Evolutionary conservation across 495 filamentous ascomycete genomes (phyloP).

Genomic region (Aspergillus indologenus): DNA sequence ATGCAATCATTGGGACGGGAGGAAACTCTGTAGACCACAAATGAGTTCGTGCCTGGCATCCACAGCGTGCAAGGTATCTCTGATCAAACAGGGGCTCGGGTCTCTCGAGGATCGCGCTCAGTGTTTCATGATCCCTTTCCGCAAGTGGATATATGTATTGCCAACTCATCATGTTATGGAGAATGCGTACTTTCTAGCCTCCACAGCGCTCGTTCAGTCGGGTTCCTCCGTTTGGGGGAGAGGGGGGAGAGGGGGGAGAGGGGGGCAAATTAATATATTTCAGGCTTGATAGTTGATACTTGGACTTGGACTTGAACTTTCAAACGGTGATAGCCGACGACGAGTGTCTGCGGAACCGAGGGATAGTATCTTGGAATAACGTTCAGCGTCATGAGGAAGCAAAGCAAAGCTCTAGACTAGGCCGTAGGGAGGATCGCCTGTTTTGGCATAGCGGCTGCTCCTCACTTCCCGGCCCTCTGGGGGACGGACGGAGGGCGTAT

Average conservation of each 20-base stretch:
- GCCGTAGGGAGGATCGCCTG: background rate
- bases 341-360: background rate
- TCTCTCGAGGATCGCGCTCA: conserved; percentile 1
- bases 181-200: conserved; percentile 13
- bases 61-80: conserved; percentile 14
- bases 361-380: too few species aligned
- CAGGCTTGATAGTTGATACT: background rate
- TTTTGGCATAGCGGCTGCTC: background rate
- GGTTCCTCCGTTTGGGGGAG: background rate
- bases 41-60: conserved; percentile 23
- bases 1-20: conserved; percentile 2
- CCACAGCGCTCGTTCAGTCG: conserved; percentile 8
- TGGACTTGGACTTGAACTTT: too few species aligned
- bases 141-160: conserved; percentile 13
- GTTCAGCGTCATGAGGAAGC: too few species aligned
- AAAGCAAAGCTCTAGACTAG: background rate
- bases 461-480: too few species aligned
- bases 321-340: background rate
- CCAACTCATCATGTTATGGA: conserved; percentile 15
- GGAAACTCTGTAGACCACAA: conserved; percentile 1
- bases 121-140: conserved; percentile 12
- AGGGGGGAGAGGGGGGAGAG: background rate
- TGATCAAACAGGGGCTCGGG: conserved; percentile 16
- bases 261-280: conserved; percentile 1
- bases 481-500: too few species aligned